Evolutionary conservation across 768 basidiomycete genomes (phyloP).

Genomic region (Filobasidium floriforme): DNA sequence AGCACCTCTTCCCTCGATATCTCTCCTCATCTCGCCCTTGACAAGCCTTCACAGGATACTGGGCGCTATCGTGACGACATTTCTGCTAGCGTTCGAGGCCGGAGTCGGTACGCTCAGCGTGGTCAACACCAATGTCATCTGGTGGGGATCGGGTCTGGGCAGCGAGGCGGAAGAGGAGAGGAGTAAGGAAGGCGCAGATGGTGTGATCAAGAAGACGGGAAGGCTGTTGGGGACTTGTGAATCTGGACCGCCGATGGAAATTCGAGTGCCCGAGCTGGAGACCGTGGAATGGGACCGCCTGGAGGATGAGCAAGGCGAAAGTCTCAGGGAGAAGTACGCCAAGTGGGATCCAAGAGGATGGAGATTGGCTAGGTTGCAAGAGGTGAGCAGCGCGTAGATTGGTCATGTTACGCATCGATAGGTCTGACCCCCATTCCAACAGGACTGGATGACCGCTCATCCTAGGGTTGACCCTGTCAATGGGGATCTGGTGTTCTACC

Average conservation of each 20-base stretch:
- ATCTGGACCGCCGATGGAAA: conserved; percentile 44
- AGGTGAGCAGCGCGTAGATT: conserved; percentile 26
- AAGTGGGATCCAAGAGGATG: conserved; percentile 32
- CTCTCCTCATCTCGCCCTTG: conserved; percentile 44
- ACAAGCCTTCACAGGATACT: conserved; percentile 42
- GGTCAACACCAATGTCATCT: conserved; percentile 47
- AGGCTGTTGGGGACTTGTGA: conserved; percentile 46
- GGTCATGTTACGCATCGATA: conserved; percentile 37
- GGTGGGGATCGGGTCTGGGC: conserved; percentile 40
- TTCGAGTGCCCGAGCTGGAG: conserved; percentile 45
- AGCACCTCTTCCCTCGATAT: conserved; percentile 39
- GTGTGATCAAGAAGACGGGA: conserved; percentile 28
- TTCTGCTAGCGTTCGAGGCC: conserved; percentile 39
- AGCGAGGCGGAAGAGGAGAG: conserved; percentile 26
- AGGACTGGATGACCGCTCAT: conserved; percentile 77
- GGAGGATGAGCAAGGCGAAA: conserved; percentile 27
- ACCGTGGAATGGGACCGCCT: conserved; percentile 45
- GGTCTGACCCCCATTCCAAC: conserved; percentile 18
- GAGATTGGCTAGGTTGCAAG: conserved; percentile 34
- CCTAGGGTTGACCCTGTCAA: conserved; percentile 59
- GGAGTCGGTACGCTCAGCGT: conserved; percentile 42
- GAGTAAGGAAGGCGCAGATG: neutral
- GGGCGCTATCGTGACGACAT: conserved; percentile 38
- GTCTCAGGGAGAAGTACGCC: conserved; percentile 23
- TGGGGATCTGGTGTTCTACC: conserved; percentile 39